Evolutionary conservation across 495 filamentous ascomycete genomes (phyloP), one percentile per base, ranked within the genome.

Genomic region (Penicillium mononematosum): DNA sequence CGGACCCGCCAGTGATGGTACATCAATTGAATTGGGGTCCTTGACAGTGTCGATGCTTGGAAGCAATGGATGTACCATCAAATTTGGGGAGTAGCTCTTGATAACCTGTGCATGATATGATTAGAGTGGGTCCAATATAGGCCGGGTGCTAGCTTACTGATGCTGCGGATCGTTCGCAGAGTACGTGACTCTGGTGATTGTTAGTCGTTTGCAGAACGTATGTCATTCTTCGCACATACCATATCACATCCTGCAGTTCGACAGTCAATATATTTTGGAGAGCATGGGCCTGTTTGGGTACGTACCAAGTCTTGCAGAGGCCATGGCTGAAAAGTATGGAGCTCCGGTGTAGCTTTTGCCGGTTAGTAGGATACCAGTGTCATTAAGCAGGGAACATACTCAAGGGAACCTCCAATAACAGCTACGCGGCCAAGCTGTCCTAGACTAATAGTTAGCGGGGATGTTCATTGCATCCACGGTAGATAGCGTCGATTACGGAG

Each of bases 51-150:
- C 60, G 53, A 58, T 64, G 73, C 92, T 90, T 32, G 92, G 91
- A 81, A 98, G 92, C 48, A 96, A 81, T 3, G 94, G 95, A 69
- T 98, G 95, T 14, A 98, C 95, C 95, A 98, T 98, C 14, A 98
- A 77, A 74, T 98, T 97, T 10, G 94, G 94, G 36, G 95, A 98
- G 78, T 98, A 98, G 16, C 89, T 85, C 79, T 98, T 98, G 67
- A 98, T 95, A 44, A 97, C 93, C 70, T 55, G 20, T 22, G 8
- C 5, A 7, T 31, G 7, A 17, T 9, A 47, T 47, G 14, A 12
- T 29, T 39, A 47, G 32, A 17, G n/a, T 29, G 17, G 24, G 8
- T 19, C 16, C 36, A 17, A n/a, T 46, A 2, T 5, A 41, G 12
- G 25, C 12, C n/a, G 9, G 9, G 10, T 16, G 24, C 20, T 20